Base-by-base conservation (phyloP, 192 early-diverging fungal species). In the Coemansia sp. region DNA sequence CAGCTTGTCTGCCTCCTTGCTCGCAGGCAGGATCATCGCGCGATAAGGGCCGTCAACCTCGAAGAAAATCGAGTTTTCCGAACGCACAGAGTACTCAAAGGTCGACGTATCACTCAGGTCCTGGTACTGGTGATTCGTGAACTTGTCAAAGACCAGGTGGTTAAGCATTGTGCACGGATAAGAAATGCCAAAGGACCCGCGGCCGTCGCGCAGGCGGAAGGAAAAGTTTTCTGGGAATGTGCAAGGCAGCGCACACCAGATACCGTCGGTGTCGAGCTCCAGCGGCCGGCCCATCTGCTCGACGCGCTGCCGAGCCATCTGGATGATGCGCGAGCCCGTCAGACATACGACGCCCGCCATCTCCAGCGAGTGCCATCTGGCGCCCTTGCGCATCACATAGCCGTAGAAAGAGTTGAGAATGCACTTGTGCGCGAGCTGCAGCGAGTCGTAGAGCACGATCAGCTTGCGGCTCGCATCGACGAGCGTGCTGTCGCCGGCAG, bases 161-260 rank as follows among this genome's bases (percentile, higher is more conserved):
- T 99, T 99, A 51, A 99, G 72, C 95, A 99, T 98, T 24, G 92
- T 88, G 76, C 97, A 97, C 16, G 97, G 97, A 61, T 97, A 99
- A 13, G 94, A 95, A 49, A 99, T 89, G n/a, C 81, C 79, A 28
- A 91, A 83, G 68, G 93, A 94, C 20, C 92, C 93, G 58, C 61
- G 65, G 29, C 78, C 78, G 55, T 85, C 86, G 49, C 82, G 84
- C 36, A 97, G 82, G 54, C 85, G 87, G 77, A 98, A 98, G 6
- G 82, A 76, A 72, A 90, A 95, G 68, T 95, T 93, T 67, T 97
- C 94, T 0, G 97, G 97, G 52, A 99, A 99, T 0, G 85, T 85
- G 22, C 86, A 72, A 0, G 97, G 97, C 42, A 99, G 82, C 23
- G 94, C 94, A 69, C 95, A 97, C 97, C 97, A 97, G 69, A 99